Evolutionary conservation across 2,329 filamentous ascomycete genomes (phyloP).

Genomic region (Colletotrichum liriopes): DNA sequence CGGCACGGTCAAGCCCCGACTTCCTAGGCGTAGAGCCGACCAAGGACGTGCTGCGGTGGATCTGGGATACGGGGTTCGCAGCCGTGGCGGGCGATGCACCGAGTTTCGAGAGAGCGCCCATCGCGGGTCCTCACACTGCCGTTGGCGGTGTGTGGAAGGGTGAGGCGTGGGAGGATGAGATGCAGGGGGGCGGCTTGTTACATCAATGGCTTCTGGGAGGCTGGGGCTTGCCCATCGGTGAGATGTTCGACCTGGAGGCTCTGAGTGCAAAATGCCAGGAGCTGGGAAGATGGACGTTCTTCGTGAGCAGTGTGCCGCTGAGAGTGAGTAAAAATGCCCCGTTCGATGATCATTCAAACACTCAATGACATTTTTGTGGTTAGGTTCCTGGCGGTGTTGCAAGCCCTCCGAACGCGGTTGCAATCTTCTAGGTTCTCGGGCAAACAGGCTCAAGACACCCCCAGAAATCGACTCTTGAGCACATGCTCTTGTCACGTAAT

Average conservation of each 20-base stretch:
- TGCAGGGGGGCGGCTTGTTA: conserved; percentile 43
- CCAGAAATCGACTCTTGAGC: neutral
- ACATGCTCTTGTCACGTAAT: neutral
- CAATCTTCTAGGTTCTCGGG: conserved; percentile 50
- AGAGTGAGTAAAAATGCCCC: conserved; percentile 44
- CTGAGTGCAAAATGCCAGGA: conserved; percentile 54
- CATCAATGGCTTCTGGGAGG: conserved; percentile 63
- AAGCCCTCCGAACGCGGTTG: conserved; percentile 56
- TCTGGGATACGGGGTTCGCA: conserved; percentile 62
- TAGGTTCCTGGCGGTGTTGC: conserved; percentile 56
- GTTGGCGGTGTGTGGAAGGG: conserved; percentile 22
- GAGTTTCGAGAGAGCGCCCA: conserved; percentile 60
- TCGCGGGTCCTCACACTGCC: conserved; percentile 48
- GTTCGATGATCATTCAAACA: neutral
- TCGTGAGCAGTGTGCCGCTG: conserved; percentile 57
- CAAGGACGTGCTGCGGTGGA: conserved; percentile 56
- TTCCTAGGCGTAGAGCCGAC: conserved; percentile 58
- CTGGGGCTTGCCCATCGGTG: conserved; percentile 68
- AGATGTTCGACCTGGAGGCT: conserved; percentile 63
- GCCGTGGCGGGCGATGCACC: conserved; percentile 61
- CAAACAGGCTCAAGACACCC: too few species aligned
- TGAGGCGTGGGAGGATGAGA: conserved; percentile 44
- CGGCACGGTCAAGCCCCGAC: conserved; percentile 47
- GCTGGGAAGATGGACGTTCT: conserved; percentile 56
- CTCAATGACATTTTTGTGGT: conserved; percentile 3